Base-by-base conservation (phyloP, 2,329 filamentous ascomycete genomes). In the Penicillium psychrosexuale region DNA sequence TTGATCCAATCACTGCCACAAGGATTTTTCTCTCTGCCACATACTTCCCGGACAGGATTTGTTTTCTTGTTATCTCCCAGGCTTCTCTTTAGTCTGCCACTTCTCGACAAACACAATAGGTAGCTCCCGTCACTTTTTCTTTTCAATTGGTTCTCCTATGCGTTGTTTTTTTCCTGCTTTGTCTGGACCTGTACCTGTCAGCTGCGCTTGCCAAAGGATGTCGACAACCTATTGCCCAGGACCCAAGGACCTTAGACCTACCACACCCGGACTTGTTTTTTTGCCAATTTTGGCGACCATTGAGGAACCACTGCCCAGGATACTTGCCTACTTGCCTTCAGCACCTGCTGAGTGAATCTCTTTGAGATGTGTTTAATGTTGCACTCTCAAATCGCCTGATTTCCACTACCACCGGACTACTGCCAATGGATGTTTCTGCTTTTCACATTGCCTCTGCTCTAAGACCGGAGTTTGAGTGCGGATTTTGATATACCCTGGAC, bases 281-380 rank as follows among this genome's bases (percentile, higher is more conserved):
- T 61, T 62, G 60, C 62, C 56, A 57, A 27, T 50, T 22, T 37
- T 52, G 62, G 49, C 64, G 61, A 54, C 54, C 52, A 63, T 63
- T 63, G 46, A 65, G 65, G 56, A 56, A 62, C 65, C 55, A 31
- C 64, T 61, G 37, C 62, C 57, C 37, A 58, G 62, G 62, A 65
- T 57, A 53, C 5, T 24, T 24, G 53, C 64, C 62, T 22, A 27
- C 47, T 58, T 60, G 53, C 64, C 62, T 59, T 56, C 61, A 66
- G 67, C 69, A 61, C 47, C 70, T 69, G 70, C 71, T 69, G 67
- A 61, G 61, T 61, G 59, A 66, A 57, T 66, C 68, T 69, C 66
- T 66, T 53, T 64, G 66, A 73, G 68, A 73, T 72, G 60, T 72
- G 69, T 66, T 71, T 75, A 69, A 74, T 74, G 70, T 64, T 70